A percentile compares a stretch with the other conserved stretches of the same genome.
phyloP scores from a whole-genome alignment of 2,329 filamentous ascomycete species.

The Cercospora sojina region DNA sequence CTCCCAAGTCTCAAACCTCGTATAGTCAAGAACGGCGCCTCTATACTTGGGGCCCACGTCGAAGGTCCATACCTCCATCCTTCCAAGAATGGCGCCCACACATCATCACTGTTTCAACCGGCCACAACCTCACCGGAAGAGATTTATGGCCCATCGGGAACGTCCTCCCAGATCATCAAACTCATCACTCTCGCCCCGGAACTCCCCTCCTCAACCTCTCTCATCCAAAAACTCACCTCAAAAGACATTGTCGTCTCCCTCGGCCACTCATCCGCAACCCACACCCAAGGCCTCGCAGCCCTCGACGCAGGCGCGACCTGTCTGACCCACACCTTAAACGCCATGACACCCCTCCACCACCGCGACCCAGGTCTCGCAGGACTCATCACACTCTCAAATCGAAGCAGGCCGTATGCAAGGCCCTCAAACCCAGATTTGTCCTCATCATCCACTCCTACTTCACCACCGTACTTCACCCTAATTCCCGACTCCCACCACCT shows the following conservation, averaged over 20 bases:
- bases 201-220: slow-evolving; percentile 42
- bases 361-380: slow-evolving; percentile 54
- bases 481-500: slow-evolving; percentile 57
- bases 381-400: slow-evolving; percentile 38
- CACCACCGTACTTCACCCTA: slow-evolving; percentile 51
- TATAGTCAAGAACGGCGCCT: slow-evolving; percentile 45
- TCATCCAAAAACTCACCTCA: slow-evolving; percentile 45
- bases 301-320: slow-evolving; percentile 51
- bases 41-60: slow-evolving; percentile 56
- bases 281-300: slow-evolving; percentile 47
- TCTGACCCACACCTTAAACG: slow-evolving; percentile 57
- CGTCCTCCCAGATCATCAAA: slow-evolving; percentile 44
- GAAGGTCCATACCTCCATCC: slow-evolving; percentile 58
- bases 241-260: slow-evolving; percentile 49
- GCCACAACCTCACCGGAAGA: slow-evolving; percentile 38
- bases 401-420: too few relatives aligned
- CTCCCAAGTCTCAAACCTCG: slow-evolving; percentile 50
- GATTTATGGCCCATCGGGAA: slow-evolving; percentile 49
- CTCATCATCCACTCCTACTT: slow-evolving; percentile 24
- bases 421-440: too few relatives aligned
- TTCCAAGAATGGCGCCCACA: slow-evolving; percentile 56
- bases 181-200: slow-evolving; percentile 57
- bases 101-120: slow-evolving; percentile 46
- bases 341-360: slow-evolving; percentile 53
- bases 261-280: slow-evolving; percentile 53